Evolutionary conservation across 306 rosid species (phyloP), one percentile per base, ranked within the genome.

Genomic region (peach (Prunus persica)): DNA sequence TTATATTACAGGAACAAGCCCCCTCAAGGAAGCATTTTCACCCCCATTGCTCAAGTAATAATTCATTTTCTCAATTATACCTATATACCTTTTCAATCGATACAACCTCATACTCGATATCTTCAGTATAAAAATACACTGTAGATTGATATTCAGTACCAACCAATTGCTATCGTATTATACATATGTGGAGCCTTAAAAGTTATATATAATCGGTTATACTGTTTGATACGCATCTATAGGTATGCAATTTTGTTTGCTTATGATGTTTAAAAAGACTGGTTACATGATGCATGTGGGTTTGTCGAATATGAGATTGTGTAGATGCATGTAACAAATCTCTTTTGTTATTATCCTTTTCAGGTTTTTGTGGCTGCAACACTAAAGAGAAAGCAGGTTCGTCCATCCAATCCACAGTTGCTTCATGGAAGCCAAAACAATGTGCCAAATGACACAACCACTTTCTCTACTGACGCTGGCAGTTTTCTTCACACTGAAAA

Each of bases 281-380:
- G 32, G 55, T 34, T 6, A 32, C 38, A 32, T 32, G 1, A 32
- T 32, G 1, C 79, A 75, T 65, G 30, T 41, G 77, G 66, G 72
- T 79, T 6, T 71, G 51, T 73, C 67, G 71, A 45, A 52, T 14
- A 58, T 58, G 63, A 65, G 60, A 76, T 19, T 28, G 18, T 41
- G 12, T 30, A 19, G 12, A 4, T 28, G 4, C 19, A 27, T 18
- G 62, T 30, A 58, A 71, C 49, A 71, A 52, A 51, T 52, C 19
- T 30, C 14, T 7, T 30, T 27, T 83, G 11, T 71, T 2, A 32
- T 46, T 65, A 22, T 55, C 63, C 12, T n/a, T 11, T 75, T 71
- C 84, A 94, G 98, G 99, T 95, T 34, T 82, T 96, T 86, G 99
- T 96, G 68, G 98, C 97, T 79, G 96, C 99, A 63, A 72, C 88